Conservation (phyloP, 2,329 filamentous ascomycete species). For the Zalaria sp. region DNA sequence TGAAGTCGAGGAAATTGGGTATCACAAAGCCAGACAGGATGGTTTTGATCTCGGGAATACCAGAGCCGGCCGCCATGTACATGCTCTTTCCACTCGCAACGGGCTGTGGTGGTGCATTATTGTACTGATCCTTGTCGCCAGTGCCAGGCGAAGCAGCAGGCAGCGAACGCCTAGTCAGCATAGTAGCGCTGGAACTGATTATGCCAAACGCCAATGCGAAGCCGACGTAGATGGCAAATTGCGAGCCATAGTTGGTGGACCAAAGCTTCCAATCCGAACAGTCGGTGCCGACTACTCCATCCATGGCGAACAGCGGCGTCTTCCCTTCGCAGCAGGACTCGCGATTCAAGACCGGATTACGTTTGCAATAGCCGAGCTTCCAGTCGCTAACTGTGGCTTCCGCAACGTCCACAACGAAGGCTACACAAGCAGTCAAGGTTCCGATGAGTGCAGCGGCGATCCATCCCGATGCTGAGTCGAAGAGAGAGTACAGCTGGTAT, state of each 20-base stretch:
- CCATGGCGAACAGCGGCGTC: conserved; percentile 15
- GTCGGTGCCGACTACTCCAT: conserved; percentile 13
- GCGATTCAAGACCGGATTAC: conserved; percentile 29
- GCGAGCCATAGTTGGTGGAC: conserved; percentile 24
- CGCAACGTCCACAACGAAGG: conserved; percentile 40
- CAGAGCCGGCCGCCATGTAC: conserved; percentile 45
- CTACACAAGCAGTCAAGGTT: conserved; percentile 39
- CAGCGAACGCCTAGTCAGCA: conserved; percentile 35
- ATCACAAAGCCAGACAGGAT: conserved; percentile 48
- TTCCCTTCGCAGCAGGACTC: conserved; percentile 35
- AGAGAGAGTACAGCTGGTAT: conserved; percentile 22
- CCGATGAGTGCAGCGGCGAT: conserved; percentile 41
- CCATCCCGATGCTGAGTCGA: conserved; percentile 42
- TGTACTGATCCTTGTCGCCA: conserved; percentile 16
- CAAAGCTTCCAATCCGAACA: conserved; percentile 31
- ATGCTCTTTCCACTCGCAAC: conserved; percentile 32
- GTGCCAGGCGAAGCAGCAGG: conserved; percentile 26
- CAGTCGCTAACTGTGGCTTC: conserved; percentile 42
- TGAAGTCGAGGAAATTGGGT: conserved; percentile 40
- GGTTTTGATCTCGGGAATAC: conserved; percentile 49
- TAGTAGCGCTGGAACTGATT: conserved; percentile 33
- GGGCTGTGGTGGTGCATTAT: conserved; percentile 5
- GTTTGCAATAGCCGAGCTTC: conserved; percentile 42
- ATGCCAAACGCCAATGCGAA: conserved; percentile 36
- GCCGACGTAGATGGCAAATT: conserved; percentile 35